Evolutionary conservation across 2,329 filamentous ascomycete genomes (phyloP), one percentile per base, ranked within the genome.

Genomic region (Ploettnerulaceae sp.): DNA sequence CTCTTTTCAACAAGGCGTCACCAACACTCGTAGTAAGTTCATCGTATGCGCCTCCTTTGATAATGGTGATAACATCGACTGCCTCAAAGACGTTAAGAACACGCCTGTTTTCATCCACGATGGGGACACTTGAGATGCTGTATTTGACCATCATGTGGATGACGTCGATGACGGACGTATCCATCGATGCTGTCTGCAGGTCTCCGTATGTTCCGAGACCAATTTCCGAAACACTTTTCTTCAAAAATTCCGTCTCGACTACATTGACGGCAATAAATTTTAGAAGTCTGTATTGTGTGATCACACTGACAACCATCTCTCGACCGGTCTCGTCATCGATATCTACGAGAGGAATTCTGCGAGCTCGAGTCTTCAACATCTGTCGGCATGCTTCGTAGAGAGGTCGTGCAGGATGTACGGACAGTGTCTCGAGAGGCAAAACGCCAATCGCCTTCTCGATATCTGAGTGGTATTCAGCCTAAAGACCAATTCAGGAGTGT

Each of bases 251-350:
- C 4, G 91, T 96, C 61, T 83, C 79, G 58, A 79, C 80, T 31
- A 87, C 82, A 67, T 98, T 98, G 67, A 98, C 91, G 8, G 93
- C 90, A 52, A 98, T 94, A 66, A 98, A 98, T 66, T 98, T 98
- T 55, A 98, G 79, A 58, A 98, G 97, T 48, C 94, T 86, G 68
- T 98, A 98, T 67, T 98, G 93, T 0, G 93, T 98, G 49, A 98
- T 86, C 51, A 98, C 93, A 60, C 89, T 96, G 51, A 98, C 87
- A 14, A 98, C 89, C 70, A 91, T 93, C 62, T 93, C 83, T 53
- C 89, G 80, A 47, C 86, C 82, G 2, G 93, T 98, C 68, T 98
- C 93, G 63, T 94, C 90, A 63, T 98, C 93, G 54, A 87, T 78
- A 59, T 96, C 93, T 49, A 98, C 85, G 5, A 98, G 76, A 1